phyloP scores from a whole-genome alignment of 1,284 basidiomycete species.

The Anthracocystis panici-leucophaei region DNA sequence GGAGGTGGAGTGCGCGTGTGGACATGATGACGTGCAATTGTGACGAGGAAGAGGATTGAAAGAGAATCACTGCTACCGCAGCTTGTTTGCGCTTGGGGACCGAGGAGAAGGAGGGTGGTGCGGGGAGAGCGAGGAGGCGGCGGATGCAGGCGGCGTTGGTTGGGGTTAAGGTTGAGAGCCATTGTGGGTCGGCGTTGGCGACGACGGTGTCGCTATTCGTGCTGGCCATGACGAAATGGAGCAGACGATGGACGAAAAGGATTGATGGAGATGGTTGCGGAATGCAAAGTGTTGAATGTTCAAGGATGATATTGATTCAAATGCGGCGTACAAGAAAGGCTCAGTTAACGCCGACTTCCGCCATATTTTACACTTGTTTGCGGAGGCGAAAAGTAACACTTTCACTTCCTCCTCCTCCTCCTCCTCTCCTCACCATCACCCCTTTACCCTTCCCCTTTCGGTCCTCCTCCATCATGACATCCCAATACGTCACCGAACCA shows the following conservation, averaged over 20 bases:
- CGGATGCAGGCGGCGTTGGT: conserved; percentile 24
- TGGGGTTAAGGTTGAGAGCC: conserved; percentile 18
- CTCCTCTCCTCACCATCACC: background rate
- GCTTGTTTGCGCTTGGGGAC: conserved; percentile 46
- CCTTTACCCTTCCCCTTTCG: no score
- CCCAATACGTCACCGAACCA: conserved; percentile 65
- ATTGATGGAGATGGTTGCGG: background rate
- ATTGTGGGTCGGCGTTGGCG: conserved; percentile 9
- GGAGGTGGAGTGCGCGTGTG: conserved; percentile 50
- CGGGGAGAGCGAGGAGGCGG: conserved; percentile 20
- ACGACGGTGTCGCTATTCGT: no score
- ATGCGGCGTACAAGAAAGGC: background rate
- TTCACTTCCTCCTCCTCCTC: background rate
- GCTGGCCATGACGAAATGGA: background rate
- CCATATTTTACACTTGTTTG: background rate
- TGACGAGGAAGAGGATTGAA: conserved; percentile 10
- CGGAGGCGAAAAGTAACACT: conserved; percentile 8
- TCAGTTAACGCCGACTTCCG: background rate
- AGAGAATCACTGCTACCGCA: conserved; percentile 49
- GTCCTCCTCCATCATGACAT: conserved; percentile 17
- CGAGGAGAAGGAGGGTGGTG: conserved; percentile 24
- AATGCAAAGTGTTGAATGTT: background rate
- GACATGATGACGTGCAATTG: conserved; percentile 50
- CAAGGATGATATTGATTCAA: background rate
- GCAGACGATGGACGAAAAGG: background rate